Evolutionary conservation across 179 eudicot genomes (phyloP), one percentile per base, ranked within the genome.

Genomic region (Beta corolliflora): DNA sequence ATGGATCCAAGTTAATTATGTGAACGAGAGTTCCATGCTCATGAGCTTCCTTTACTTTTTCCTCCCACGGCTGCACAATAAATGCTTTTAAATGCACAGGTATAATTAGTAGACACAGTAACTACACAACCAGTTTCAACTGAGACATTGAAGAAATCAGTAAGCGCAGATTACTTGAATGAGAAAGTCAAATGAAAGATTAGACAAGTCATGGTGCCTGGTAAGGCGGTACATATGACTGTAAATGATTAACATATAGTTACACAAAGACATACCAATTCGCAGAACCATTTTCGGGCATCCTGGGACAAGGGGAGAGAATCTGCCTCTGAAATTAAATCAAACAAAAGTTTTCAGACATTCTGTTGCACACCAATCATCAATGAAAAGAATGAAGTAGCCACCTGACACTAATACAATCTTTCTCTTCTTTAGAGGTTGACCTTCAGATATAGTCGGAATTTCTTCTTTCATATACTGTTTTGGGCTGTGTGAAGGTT

Each of bases 31-130:
- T 79, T 76, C 63, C 46, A 78, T 61, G 29, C 29, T 83, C 83
- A 59, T 76, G 63, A 77, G 89, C 86, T 7, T 6, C 79, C 79
- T 64, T 54, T 61, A 81, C 2, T 21, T 70, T 79, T 52, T 81
- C 77, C 56, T 81, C 86, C 89, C 86, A 86, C 44, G 89, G 83
- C 89, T 86, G 80, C 83, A 75, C 80, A 74, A 16, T 25, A 8
- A 23, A 69, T 19, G 36, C 45, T 55, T 25, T 56, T 36, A 12
- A n/a, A 79, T 58, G 44, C 3, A 16, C 4, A n/a, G 18, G 16
- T 19, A 46, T 7, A 7, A 46, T 46, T 46, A 46, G 50, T 15
- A 18, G 21, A 19, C 64, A 18, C 23, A 19, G 19, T 6, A 59
- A 59, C 7, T 59, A 59, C 18, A 59, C 23, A 59, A 59, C 64